Evolutionary conservation across 108 stramenopile species (phyloP).

Genomic region (Licmophora abbreviata): DNA sequence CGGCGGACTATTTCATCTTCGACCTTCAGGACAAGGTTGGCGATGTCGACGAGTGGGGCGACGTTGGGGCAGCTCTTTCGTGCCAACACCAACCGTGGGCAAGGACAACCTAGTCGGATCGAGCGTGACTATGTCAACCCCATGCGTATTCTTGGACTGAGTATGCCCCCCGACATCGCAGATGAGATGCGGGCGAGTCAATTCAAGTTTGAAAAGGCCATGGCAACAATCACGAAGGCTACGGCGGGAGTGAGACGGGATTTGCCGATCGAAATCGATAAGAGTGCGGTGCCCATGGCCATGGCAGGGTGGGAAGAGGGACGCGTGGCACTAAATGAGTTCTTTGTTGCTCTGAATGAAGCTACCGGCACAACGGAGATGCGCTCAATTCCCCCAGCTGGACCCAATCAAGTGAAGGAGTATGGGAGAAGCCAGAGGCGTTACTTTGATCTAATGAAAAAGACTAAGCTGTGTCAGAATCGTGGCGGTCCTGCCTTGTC

Average conservation of each 20-base stretch:
- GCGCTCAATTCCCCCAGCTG: conserved; percentile 45
- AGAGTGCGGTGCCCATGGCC: conserved; percentile 27
- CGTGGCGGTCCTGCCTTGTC: conserved; percentile 48
- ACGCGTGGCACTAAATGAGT: conserved; percentile 64
- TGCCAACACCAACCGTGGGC: conserved; percentile 41
- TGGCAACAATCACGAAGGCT: conserved; percentile 50
- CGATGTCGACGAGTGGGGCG: conserved; percentile 62
- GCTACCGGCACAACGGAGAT: conserved; percentile 63
- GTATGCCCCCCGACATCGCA: conserved; percentile 71
- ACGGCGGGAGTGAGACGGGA: conserved; percentile 58
- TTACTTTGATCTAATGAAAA: conserved; percentile 73
- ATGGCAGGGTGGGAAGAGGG: conserved; percentile 77
- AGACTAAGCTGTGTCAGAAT: conserved; percentile 82
- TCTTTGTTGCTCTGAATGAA: conserved; percentile 53
- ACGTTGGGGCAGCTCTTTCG: conserved; percentile 49
- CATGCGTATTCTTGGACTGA: conserved; percentile 65
- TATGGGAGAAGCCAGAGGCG: conserved; percentile 63
- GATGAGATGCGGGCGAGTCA: conserved; percentile 76
- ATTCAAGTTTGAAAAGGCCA: conserved; percentile 68
- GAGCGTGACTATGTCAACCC: conserved; percentile 79
- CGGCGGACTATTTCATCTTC: conserved; percentile 76
- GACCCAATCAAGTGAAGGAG: conserved; percentile 56
- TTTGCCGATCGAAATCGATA: conserved; percentile 69
- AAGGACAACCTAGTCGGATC: conserved; percentile 62
- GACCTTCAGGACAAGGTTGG: conserved; percentile 55